Base-by-base conservation (phyloP, 768 basidiomycete genomes). In the Xerocomus potaroensis region DNA sequence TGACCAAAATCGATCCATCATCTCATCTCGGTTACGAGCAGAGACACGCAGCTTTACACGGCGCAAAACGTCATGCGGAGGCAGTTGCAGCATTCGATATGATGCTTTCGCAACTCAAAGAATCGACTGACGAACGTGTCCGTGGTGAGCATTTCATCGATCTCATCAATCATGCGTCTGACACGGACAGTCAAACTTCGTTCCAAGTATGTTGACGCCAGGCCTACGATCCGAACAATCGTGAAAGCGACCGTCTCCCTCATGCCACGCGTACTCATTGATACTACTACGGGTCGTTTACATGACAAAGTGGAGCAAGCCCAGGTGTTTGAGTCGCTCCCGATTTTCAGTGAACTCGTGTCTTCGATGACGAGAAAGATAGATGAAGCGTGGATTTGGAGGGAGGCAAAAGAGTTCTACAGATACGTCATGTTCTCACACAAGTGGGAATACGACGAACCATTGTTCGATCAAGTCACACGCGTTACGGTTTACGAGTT, bases 341-440 rank as follows among this genome's bases (percentile, higher is more conserved):
- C 29, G 4, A 11, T 41, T 4, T 43, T 30, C 40, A 14, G 16
- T 8, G 30, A 42, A 21, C 41, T 42, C 14, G 14, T 32, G 12
- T 23, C 21, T 9, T 33, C 42, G 4, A 43, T 43, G 42, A 19
- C 16, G 2, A 24, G 15, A 24, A 15, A 23, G 23, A 12, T 43
- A 2, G 23, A 43, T 27, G 3, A 42, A 9, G 37, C 31, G 0
- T n/a, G 14, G 8, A 34, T 40, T 16, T 5, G 11, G 19, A 16
- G 15, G 9, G 36, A 16, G 19, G 42, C 39, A 10, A 33, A 39
- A 4, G 8, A 39, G 14, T 43, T 39, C 14, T 49, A 27, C 6
- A 22, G 10, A 22, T 49, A 43, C 19, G 49, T 37, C 6, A 50
- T 50, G 39, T 27, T 50, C 16, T 50, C 49, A 7, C 49, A 45